Conservation (phyloP, 176 grass and related monocot species). For the Urochloa ruziziensis region DNA sequence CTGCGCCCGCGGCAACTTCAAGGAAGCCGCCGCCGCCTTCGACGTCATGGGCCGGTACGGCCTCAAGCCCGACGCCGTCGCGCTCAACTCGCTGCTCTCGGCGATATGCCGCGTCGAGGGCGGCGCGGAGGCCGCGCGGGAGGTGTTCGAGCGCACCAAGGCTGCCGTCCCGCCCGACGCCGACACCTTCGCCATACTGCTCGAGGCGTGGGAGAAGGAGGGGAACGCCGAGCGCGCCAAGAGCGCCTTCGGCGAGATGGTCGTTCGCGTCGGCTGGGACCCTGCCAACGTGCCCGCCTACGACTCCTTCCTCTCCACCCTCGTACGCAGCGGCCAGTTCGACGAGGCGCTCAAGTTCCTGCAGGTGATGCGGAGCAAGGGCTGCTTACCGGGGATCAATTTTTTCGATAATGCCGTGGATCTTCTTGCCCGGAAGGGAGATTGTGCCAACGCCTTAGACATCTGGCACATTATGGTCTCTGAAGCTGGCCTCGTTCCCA, state of each 20-base stretch:
- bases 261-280: constrained; percentile 62
- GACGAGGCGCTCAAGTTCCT: constrained; percentile 61
- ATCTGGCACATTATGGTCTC: constrained; percentile 74
- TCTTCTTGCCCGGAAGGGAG: constrained; percentile 26
- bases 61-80: constrained; percentile 47
- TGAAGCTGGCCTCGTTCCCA: constrained; percentile 52
- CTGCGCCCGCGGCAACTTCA: constrained; percentile 53
- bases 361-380: constrained; percentile 60
- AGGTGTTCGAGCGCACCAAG: constrained; percentile 61
- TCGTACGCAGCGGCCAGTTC: constrained; percentile 40
- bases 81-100: constrained; percentile 76
- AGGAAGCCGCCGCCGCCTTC: constrained; percentile 61
- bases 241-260: constrained; percentile 72
- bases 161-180: constrained; percentile 42
- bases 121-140: constrained; percentile 36
- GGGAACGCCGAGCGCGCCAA: constrained; percentile 48
- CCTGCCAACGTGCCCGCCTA: constrained; percentile 40
- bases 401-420: constrained; percentile 59
- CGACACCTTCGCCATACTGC: constrained; percentile 77
- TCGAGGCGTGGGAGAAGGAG: constrained; percentile 81
- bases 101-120: constrained; percentile 58
- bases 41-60: constrained; percentile 67
- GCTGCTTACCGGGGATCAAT: constrained; percentile 64
- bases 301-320: constrained; percentile 69
- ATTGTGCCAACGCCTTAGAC: constrained; percentile 23